Evolutionary conservation across 352 stramenopile genomes (phyloP).

Genomic region (Thraustochytrium sp.): DNA sequence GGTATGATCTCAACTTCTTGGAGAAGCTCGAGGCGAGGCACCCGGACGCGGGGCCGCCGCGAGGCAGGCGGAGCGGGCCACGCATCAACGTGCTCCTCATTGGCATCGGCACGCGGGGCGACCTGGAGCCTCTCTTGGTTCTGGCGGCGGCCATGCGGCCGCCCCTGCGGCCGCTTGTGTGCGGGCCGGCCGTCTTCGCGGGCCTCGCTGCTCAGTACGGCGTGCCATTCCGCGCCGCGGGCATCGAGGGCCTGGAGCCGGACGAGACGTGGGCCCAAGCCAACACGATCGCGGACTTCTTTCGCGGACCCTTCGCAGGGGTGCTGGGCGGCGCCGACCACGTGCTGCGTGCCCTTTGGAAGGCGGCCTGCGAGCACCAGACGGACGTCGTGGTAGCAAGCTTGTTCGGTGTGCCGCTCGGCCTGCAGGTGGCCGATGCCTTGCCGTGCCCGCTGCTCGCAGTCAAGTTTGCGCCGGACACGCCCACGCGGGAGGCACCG

Average conservation of each 20-base stretch:
- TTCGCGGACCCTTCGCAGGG: not conserved
- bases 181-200: not conserved
- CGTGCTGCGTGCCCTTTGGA: not conserved
- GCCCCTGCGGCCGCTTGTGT: not conserved
- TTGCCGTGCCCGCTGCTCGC: not conserved
- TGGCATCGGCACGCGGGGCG: not conserved
- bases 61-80: no score
- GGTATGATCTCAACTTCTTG: no score
- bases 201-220: not conserved
- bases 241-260: not conserved
- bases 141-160: not conserved
- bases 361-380: not conserved
- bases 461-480: conserved; percentile 23
- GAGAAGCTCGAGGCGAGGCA: no score
- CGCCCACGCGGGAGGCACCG: not conserved
- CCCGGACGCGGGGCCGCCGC: no score
- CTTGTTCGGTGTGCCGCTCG: not conserved
- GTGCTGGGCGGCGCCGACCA: not conserved
- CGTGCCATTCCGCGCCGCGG: not conserved
- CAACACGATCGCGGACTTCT: not conserved
- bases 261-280: not conserved
- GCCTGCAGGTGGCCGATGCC: not conserved
- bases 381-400: not conserved
- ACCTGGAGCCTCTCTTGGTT: conserved; percentile 7
- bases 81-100: not conserved